Conservation (phyloP, 108 stramenopile genomes). For the Pseudonitzschia multistriata region DNA sequence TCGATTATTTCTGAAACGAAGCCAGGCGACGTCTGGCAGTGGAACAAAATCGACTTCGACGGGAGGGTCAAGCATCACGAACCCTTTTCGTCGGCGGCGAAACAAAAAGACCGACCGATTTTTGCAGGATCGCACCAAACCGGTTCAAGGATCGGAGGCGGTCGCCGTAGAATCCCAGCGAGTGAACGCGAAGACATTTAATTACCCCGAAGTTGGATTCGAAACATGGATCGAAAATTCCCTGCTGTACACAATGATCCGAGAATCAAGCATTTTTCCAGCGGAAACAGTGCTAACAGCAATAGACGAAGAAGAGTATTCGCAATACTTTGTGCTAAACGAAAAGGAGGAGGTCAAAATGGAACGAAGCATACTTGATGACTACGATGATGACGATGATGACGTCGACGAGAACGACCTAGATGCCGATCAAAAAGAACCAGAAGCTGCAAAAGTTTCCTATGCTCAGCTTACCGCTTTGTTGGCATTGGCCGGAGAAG, state of each 20-base stretch:
- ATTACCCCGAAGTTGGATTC: constrained; percentile 49
- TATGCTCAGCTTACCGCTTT: constrained; percentile 62
- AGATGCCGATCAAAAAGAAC: background rate
- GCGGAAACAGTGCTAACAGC: constrained; percentile 41
- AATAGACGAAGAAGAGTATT: constrained; percentile 57
- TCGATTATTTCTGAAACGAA: background rate
- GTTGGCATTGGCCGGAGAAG: constrained; percentile 50
- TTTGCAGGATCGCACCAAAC: background rate
- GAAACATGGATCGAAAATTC: constrained; percentile 50
- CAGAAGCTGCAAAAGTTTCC: constrained; percentile 32
- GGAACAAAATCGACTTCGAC: constrained; percentile 1
- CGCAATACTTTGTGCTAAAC: constrained; percentile 24
- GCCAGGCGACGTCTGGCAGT: constrained; percentile 9
- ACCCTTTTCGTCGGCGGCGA: background rate
- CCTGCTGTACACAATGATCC: constrained; percentile 41
- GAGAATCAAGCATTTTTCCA: constrained; percentile 44
- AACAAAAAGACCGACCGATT: background rate
- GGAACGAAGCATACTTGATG: background rate
- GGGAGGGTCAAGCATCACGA: background rate
- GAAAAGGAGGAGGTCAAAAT: background rate
- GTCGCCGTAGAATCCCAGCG: constrained; percentile 7
- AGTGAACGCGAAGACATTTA: constrained; percentile 24
- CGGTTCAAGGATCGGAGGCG: constrained; percentile 17
- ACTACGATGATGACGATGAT: background rate
- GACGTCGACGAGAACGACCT: too few species aligned